Conservation (phyloP, 768 basidiomycete genomes). For the Dictyophora rubrovolvata region DNA sequence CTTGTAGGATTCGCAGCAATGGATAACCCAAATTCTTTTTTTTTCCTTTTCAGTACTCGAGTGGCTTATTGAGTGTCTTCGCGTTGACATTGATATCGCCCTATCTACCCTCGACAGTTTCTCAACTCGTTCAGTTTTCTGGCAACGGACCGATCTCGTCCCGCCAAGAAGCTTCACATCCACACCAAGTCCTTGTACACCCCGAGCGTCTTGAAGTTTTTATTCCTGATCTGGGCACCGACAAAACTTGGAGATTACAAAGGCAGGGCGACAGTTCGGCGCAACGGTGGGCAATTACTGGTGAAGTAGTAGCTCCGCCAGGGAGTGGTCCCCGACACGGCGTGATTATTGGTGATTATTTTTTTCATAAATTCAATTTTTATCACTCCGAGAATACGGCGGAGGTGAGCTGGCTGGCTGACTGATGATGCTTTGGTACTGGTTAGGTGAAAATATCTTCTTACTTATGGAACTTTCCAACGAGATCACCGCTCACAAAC, state of each 20-base stretch:
- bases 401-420: not conserved
- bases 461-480: conserved; percentile 59
- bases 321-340: conserved; percentile 70
- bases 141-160: conserved; percentile 53
- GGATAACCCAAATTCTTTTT: not conserved
- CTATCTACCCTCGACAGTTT: conserved; percentile 28
- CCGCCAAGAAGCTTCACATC: conserved; percentile 66
- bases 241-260: conserved; percentile 50
- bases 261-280: conserved; percentile 24
- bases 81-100: conserved; percentile 43
- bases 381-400: not conserved
- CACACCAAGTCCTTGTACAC: conserved; percentile 58
- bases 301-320: conserved; percentile 34
- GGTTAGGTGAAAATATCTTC: conserved; percentile 51
- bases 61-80: conserved; percentile 47
- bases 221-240: conserved; percentile 68
- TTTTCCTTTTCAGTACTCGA: conserved; percentile 45
- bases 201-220: conserved; percentile 46
- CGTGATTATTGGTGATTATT: conserved; percentile 42
- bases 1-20: not conserved
- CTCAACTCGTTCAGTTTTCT: conserved; percentile 31
- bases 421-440: not conserved
- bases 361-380: not conserved
- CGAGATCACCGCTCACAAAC: conserved; percentile 43
- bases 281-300: conserved; percentile 41